phyloP scores from a whole-genome alignment of 2,329 filamentous ascomycete genomes.

The Aspergillus persii region DNA sequence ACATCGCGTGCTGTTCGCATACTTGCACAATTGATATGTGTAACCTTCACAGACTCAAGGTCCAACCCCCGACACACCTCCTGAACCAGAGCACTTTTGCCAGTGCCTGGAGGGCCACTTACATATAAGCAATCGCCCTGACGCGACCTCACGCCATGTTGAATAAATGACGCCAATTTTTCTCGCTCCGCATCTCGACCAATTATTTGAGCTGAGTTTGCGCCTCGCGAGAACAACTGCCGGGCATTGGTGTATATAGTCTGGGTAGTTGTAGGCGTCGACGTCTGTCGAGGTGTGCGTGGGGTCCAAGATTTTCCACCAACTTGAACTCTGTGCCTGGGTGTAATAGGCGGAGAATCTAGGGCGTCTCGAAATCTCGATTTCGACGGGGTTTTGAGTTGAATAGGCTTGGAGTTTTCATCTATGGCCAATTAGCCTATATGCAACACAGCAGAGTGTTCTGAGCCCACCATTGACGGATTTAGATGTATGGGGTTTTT shows the following conservation, averaged over 20 bases:
- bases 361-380: slow-evolving; percentile 72
- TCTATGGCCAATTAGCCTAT: slow-evolving; percentile 31
- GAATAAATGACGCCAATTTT: slow-evolving; percentile 68
- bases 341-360: slow-evolving; percentile 69
- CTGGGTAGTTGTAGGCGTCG: slow-evolving; percentile 60
- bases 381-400: slow-evolving; percentile 51
- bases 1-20: slow-evolving; percentile 85
- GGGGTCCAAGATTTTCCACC: slow-evolving; percentile 73
- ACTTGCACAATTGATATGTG: slow-evolving; percentile 96
- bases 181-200: slow-evolving; percentile 69
- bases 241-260: slow-evolving; percentile 86
- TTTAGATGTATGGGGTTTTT: slow-evolving; percentile 33
- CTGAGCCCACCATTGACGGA: slow-evolving; percentile 32
- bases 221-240: slow-evolving; percentile 79
- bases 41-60: slow-evolving; percentile 59
- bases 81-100: slow-evolving; percentile 90
- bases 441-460: background rate
- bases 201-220: slow-evolving; percentile 70
- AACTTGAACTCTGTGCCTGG: slow-evolving; percentile 78
- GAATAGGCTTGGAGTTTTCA: slow-evolving; percentile 42
- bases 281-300: slow-evolving; percentile 71
- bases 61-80: slow-evolving; percentile 67
- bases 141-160: slow-evolving; percentile 57
- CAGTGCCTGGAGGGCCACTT: slow-evolving; percentile 91
- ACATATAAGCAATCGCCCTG: slow-evolving; percentile 86